These are phyloP conservation scores for Apiospora phragmitis DNA, from an alignment of 2,329 filamentous ascomycete species.

Conservation along the genomic window DNA sequence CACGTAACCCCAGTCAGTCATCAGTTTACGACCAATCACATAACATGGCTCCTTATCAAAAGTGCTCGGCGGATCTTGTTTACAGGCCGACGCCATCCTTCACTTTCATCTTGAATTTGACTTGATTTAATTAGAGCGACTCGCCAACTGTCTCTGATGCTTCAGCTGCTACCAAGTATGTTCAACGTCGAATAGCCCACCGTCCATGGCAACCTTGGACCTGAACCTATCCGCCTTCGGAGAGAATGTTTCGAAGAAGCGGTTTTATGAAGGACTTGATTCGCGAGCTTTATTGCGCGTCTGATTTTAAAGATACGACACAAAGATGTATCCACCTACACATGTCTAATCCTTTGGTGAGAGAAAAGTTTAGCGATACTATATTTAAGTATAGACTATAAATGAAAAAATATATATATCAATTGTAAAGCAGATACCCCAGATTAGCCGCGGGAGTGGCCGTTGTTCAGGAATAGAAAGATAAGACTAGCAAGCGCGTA, in stretches of 20 bases:
- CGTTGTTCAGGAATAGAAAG: background rate
- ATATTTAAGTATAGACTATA: background rate
- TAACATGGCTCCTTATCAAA: background rate
- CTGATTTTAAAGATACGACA: too few relatives aligned
- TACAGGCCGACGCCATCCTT: background rate
- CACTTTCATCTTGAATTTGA: too few relatives aligned
- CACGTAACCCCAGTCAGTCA: background rate
- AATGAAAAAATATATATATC: background rate
- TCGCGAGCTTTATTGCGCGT: too few relatives aligned
- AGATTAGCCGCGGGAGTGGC: background rate
- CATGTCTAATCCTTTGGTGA: background rate
- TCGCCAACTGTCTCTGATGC: background rate
- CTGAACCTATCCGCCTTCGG: background rate
- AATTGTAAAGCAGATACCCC: background rate
- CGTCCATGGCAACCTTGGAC: background rate
- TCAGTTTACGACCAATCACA: background rate
- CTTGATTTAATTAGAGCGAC: background rate
- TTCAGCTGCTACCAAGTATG: background rate
- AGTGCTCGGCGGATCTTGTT: background rate
- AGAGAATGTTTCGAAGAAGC: background rate
- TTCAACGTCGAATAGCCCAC: background rate
- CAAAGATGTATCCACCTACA: background rate
- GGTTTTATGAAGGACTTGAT: background rate
- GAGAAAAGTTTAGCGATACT: too few relatives aligned
- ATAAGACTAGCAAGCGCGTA: background rate